These are phyloP conservation scores for Jaapia argillacea DNA, from an alignment of 768 basidiomycete genomes.

Conservation along the genomic window DNA sequence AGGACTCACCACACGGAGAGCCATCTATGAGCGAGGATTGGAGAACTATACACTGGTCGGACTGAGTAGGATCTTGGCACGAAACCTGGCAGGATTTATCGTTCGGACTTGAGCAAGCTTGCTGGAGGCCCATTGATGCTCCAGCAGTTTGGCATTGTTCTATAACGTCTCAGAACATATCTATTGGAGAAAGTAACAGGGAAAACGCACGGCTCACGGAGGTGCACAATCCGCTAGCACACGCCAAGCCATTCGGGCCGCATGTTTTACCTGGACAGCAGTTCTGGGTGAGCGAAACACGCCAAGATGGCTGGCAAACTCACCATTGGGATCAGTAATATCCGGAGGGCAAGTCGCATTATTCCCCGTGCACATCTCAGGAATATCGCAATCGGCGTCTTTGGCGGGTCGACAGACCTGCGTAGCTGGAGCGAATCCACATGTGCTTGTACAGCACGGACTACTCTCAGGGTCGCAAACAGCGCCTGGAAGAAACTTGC, in stretches of 20 bases:
- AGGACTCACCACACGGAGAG: conserved; percentile 64
- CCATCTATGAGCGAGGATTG: conserved; percentile 70
- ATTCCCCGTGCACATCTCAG: conserved; percentile 69
- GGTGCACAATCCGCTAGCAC: conserved; percentile 75
- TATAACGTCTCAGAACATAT: too few relatives aligned
- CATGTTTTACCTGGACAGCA: conserved; percentile 46
- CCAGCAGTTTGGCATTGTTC: conserved; percentile 74
- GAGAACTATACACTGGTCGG: conserved; percentile 58
- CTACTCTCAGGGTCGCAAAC: conserved; percentile 73
- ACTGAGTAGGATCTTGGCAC: conserved; percentile 58
- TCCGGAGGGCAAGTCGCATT: conserved; percentile 67
- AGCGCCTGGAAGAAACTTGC: conserved; percentile 64
- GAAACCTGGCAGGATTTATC: conserved; percentile 69
- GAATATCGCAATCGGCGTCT: conserved; percentile 58
- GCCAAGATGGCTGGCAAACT: conserved; percentile 8
- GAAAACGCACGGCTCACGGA: conserved; percentile 48
- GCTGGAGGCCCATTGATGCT: conserved; percentile 55
- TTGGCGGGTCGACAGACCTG: conserved; percentile 64
- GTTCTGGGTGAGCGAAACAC: conserved; percentile 4
- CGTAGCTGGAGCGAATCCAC: conserved; percentile 56
- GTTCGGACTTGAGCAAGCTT: conserved; percentile 52
- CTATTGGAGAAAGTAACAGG: too few relatives aligned
- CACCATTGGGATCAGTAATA: conserved; percentile 50
- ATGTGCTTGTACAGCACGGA: conserved; percentile 62
- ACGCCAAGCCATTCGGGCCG: conserved; percentile 51